These are phyloP conservation scores for Botrytis medusae DNA, from an alignment of 2,329 filamentous ascomycete genomes.

Conservation along the genomic window DNA sequence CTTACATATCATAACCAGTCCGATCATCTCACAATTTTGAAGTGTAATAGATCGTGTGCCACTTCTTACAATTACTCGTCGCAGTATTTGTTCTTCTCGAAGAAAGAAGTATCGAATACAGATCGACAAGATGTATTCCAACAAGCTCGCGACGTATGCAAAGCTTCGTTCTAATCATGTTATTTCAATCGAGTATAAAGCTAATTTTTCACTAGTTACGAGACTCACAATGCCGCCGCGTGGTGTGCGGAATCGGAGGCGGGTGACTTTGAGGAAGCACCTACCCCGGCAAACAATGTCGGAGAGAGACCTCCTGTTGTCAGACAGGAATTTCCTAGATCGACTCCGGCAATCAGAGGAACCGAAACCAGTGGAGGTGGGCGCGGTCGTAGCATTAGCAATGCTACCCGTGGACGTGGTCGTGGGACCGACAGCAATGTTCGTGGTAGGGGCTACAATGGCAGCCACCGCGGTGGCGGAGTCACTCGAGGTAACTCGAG, in stretches of 20 bases:
- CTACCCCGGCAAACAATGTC: not conserved
- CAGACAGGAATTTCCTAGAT: not conserved
- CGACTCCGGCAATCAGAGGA: not conserved
- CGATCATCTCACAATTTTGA: not conserved
- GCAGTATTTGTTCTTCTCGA: not conserved
- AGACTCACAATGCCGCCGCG: not conserved
- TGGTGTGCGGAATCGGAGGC: slow-evolving; percentile 7
- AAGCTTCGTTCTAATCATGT: not conserved
- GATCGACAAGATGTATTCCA: not conserved
- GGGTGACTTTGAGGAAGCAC: not conserved
- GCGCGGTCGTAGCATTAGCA: not conserved
- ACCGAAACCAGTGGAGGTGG: not conserved
- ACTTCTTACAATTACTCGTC: not conserved
- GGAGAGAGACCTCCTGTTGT: not conserved
- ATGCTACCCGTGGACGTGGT: not conserved
- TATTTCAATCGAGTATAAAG: not conserved
- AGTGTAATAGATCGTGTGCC: not conserved
- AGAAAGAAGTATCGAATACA: not conserved
- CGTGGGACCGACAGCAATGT: not conserved
- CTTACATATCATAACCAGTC: not conserved
- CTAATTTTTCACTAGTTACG: slow-evolving; percentile 7
- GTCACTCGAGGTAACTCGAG: slow-evolving; percentile 8
- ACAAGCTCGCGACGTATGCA: slow-evolving; percentile 14
- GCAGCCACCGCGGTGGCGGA: not conserved
- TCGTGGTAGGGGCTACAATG: not conserved